Evolutionary conservation across 2,329 filamentous ascomycete species (phyloP).

Genomic region (Didymosphaeria variabile): DNA sequence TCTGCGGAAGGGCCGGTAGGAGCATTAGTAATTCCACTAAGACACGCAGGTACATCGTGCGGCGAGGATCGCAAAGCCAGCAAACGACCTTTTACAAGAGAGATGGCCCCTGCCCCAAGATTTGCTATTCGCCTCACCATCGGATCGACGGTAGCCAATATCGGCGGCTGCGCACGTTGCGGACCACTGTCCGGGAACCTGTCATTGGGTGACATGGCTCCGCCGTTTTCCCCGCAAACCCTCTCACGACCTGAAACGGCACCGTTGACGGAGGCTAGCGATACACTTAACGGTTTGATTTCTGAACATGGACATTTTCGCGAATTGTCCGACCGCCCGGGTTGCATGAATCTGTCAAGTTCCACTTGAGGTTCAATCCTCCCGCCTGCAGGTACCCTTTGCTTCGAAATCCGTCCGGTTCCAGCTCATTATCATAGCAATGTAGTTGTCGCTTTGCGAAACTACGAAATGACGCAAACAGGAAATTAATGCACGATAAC

Average conservation of each 20-base stretch:
- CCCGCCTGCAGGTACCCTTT: background rate
- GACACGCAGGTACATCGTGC: background rate
- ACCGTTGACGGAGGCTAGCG: background rate
- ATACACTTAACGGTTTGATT: background rate
- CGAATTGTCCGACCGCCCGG: background rate
- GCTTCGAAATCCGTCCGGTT: background rate
- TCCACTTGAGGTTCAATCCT: background rate
- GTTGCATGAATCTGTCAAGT: background rate
- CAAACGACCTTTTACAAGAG: background rate
- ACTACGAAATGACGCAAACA: background rate
- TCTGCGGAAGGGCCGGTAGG: background rate
- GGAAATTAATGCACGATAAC: background rate
- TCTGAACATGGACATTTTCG: background rate
- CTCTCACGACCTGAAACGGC: conserved; percentile 1
- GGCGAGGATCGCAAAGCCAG: background rate
- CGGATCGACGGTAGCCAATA: background rate
- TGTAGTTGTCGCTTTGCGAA: background rate
- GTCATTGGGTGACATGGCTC: background rate
- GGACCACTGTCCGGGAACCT: background rate
- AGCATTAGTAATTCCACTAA: background rate
- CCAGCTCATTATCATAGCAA: background rate
- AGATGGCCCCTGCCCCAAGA: background rate
- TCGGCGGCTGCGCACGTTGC: background rate
- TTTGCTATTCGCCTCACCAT: background rate
- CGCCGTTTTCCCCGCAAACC: background rate